Conservation (phyloP, 306 rosid species). For the Prunus mongolica region DNA sequence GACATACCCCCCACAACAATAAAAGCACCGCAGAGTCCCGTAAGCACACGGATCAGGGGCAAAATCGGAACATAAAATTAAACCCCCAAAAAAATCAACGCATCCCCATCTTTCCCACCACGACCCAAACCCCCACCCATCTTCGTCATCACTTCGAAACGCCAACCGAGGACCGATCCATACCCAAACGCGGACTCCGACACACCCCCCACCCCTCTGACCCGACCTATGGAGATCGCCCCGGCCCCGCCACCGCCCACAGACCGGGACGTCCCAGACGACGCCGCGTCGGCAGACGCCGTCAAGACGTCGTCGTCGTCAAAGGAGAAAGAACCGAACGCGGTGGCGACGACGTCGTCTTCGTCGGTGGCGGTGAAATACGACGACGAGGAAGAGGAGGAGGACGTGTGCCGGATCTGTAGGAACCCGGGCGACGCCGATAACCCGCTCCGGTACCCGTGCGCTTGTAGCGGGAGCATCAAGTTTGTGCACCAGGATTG, state of each 20-base stretch:
- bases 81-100: not conserved
- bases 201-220: slow-evolving; percentile 15
- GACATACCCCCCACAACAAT: not conserved
- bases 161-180: slow-evolving; percentile 4
- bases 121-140: not conserved
- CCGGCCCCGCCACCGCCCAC: slow-evolving; percentile 48
- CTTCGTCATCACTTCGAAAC: not conserved
- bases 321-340: slow-evolving; percentile 21
- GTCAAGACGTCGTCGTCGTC: slow-evolving; percentile 27
- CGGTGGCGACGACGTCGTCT: slow-evolving; percentile 25
- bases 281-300: slow-evolving; percentile 13
- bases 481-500: slow-evolving; percentile 97
- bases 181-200: slow-evolving; percentile 22
- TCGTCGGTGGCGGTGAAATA: slow-evolving; percentile 37
- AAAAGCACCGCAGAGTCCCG: not conserved
- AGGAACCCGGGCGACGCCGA: slow-evolving; percentile 91
- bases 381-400: slow-evolving; percentile 91
- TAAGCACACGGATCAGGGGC: not conserved
- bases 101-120: not conserved
- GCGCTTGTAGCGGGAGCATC: slow-evolving; percentile 99
- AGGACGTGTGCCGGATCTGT: slow-evolving; percentile 96
- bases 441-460: slow-evolving; percentile 87
- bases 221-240: slow-evolving; percentile 71
- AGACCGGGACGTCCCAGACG: slow-evolving; percentile 35
- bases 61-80: slow-evolving; percentile 8